Base-by-base conservation (phyloP, 179 eudicot genomes). In the Corrigiola litoralis region DNA sequence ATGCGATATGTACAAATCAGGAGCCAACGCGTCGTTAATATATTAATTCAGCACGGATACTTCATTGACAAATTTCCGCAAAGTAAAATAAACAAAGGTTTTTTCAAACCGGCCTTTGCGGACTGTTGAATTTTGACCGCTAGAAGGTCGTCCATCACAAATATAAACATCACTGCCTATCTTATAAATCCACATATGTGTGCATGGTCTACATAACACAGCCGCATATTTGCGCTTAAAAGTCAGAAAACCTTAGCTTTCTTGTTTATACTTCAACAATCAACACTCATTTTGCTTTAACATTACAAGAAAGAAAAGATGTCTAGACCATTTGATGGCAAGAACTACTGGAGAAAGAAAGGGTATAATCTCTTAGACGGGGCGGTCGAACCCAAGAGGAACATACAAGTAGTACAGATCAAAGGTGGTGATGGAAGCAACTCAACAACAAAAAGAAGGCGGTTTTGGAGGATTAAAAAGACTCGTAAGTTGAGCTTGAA, bases 401-500 rank as follows among this genome's bases (percentile, higher is more conserved):
- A 70, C 40, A 40, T 70, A 23, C 73, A 65, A 47, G 76, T 72
- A 5, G 67, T 77, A 1, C 46, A 61, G 68, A 47, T 87, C 5
- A 69, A 72, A 23, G 80, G 77, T 1, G 59, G 63, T 27, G 66
- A 14, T 23, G 4, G 18, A 17, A n/a, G 11, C 0, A 6, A 12
- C 11, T 31, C 36, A 2, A 21, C 29, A 12, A 47, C 12, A 1
- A 68, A 49, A 1, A 17, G 46, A 4, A 68, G 44, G 44, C 72
- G 77, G 37, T 59, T 75, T 31, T 87, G 90, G 95, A 66, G 81
- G 67, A 12, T 83, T 13, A 81, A 60, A 37, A 69, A 31, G 16
- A 41, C 69, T 3, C 77, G 69, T 2, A 81, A 76, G 6, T 4
- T 32, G 37, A 73, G 67, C 8, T 38, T 75, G 13, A 72, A 60